phyloP scores from a whole-genome alignment of 1,284 basidiomycete genomes.

The Puccinia coronata region DNA sequence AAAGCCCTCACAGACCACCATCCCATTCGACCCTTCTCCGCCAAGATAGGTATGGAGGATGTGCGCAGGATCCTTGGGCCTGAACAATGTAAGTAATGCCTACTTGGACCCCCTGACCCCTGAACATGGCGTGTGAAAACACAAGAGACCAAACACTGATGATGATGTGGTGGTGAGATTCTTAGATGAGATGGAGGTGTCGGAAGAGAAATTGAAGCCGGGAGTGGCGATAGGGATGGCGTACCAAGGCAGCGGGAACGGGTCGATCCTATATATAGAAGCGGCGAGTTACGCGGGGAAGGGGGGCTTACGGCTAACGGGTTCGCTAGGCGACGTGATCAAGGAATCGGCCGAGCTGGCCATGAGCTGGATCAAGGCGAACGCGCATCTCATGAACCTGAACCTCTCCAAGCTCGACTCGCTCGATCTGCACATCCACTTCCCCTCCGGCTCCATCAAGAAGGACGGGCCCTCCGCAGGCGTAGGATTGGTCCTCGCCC shows the following conservation, averaged over 20 bases:
- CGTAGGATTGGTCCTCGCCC: constrained; percentile 80
- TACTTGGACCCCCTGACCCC: too few relatives aligned
- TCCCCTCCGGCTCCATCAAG: constrained; percentile 74
- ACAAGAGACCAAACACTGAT: too few relatives aligned
- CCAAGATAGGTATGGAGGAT: constrained; percentile 69
- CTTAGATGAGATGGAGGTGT: constrained; percentile 48
- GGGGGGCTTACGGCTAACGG: constrained; percentile 52
- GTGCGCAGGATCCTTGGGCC: constrained; percentile 82
- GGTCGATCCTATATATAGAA: constrained; percentile 70
- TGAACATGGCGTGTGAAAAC: too few relatives aligned
- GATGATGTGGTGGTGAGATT: constrained; percentile 65
- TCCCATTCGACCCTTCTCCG: constrained; percentile 64
- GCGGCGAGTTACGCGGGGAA: constrained; percentile 52
- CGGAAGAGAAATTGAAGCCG: constrained; percentile 18
- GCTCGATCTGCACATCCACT: constrained; percentile 82
- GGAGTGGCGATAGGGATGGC: constrained; percentile 72
- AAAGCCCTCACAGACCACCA: constrained; percentile 51
- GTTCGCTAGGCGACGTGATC: constrained; percentile 72
- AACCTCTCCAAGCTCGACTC: constrained; percentile 73
- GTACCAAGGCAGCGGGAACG: constrained; percentile 83
- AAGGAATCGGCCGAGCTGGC: constrained; percentile 85
- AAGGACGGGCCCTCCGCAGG: constrained; percentile 90
- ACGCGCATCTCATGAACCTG: constrained; percentile 72
- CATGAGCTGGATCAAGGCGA: constrained; percentile 77
- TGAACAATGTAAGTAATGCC: constrained; percentile 69